Conservation (phyloP, 176 grass and related monocot genomes). For the Dactylis glomerata region DNA sequence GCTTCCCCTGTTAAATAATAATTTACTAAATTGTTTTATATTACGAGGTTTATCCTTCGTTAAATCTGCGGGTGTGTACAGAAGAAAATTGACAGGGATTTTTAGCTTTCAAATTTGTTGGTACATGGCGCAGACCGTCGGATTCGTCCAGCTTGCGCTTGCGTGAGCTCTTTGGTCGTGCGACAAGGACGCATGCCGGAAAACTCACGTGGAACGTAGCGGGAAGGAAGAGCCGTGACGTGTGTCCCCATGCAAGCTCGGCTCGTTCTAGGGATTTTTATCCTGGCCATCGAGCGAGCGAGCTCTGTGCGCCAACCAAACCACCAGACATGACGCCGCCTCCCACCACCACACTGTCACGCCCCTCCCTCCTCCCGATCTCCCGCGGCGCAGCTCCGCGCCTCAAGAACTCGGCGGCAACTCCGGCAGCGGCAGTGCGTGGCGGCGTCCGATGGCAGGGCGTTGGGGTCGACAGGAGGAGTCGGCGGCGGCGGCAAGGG, state of each 20-base stretch:
- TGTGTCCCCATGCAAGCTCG: not conserved
- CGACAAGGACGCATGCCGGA: not conserved
- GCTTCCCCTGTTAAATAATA: too few species aligned
- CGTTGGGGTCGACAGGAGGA: not conserved
- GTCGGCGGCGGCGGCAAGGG: not conserved
- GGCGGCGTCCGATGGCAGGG: slow-evolving; percentile 25
- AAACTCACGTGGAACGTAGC: not conserved
- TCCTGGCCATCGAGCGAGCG: not conserved
- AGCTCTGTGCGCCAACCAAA: slow-evolving; percentile 43
- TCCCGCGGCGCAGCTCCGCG: not conserved
- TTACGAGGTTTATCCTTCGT: too few species aligned
- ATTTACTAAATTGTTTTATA: too few species aligned
- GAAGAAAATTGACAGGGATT: not conserved
- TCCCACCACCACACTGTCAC: not conserved
- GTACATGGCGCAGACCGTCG: not conserved
- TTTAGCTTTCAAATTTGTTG: not conserved
- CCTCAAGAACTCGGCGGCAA: not conserved
- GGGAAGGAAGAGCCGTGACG: not conserved
- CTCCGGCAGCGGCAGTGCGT: not conserved
- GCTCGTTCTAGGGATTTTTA: not conserved
- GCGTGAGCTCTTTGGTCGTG: not conserved
- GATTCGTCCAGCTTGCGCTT: not conserved
- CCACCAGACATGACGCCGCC: slow-evolving; percentile 6
- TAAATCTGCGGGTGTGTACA: not conserved
- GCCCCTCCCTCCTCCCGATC: not conserved